Conservation (phyloP, 1,139 yeast species). For the Saccharomyces hybrid region DNA sequence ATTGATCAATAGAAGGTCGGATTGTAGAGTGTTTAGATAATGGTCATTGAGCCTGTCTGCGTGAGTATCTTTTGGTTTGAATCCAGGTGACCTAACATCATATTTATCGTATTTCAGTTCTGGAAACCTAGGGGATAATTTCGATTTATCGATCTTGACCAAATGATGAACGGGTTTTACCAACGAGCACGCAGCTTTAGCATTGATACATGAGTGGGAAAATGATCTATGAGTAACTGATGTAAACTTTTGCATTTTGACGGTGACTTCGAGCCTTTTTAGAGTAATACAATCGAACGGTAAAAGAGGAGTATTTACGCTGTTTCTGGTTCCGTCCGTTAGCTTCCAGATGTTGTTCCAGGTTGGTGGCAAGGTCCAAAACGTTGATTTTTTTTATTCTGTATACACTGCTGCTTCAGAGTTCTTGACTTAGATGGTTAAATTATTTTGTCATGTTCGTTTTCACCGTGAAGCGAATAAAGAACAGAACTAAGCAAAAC, state of each 20-base stretch:
- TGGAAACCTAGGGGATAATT: conserved; percentile 61
- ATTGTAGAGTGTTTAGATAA: conserved; percentile 60
- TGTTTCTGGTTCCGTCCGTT: neutral
- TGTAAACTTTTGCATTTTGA: neutral
- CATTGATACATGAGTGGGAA: conserved; percentile 35
- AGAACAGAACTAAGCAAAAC: neutral
- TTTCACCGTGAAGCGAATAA: neutral
- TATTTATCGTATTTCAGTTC: conserved; percentile 57
- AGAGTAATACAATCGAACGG: neutral
- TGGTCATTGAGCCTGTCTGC: conserved; percentile 80
- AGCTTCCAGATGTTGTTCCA: neutral
- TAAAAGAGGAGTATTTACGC: neutral
- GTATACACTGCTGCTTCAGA: neutral
- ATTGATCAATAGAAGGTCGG: conserved; percentile 71
- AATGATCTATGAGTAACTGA: conserved; percentile 23
- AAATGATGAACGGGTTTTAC: conserved; percentile 90
- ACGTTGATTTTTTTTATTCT: neutral
- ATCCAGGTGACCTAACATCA: conserved; percentile 72
- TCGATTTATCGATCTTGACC: conserved; percentile 63
- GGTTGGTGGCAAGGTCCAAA: neutral
- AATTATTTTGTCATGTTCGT: neutral
- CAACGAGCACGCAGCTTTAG: conserved; percentile 67
- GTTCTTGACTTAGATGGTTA: neutral
- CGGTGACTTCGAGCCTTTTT: neutral
- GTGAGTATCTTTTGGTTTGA: conserved; percentile 58